Conservation (phyloP, 805 yeast genomes). For the Suhomyces kilbournensis region DNA sequence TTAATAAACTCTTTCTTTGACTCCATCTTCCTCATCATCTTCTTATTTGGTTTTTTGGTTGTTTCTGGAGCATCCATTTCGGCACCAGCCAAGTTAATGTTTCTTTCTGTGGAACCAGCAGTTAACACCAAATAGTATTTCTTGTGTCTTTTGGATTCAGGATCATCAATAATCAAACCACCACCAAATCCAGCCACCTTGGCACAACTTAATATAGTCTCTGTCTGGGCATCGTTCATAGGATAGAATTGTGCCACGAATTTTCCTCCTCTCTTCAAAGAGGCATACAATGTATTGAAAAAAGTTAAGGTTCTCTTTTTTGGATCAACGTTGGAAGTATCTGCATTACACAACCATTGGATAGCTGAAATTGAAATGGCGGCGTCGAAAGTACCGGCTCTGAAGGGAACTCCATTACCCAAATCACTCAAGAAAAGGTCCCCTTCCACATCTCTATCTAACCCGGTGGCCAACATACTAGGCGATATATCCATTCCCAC, state of each 20-base stretch:
- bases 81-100: conserved; percentile 75
- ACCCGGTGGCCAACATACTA: conserved; percentile 90
- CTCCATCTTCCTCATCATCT: conserved; percentile 58
- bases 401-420: conserved; percentile 90
- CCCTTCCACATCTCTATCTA: conserved; percentile 91
- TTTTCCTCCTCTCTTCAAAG: conserved; percentile 90
- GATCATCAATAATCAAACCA: conserved; percentile 90
- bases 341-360: conserved; percentile 98
- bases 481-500: conserved; percentile 95
- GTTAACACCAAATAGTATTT: conserved; percentile 87
- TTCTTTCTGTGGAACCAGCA: conserved; percentile 77
- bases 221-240: conserved; percentile 79
- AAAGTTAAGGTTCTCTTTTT: conserved; percentile 74
- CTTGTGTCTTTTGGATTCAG: conserved; percentile 86
- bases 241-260: conserved; percentile 98
- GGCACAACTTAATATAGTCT: conserved; percentile 76
- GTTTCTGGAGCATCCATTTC: conserved; percentile 66
- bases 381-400: conserved; percentile 96
- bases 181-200: conserved; percentile 95
- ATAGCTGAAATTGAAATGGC: conserved; percentile 93
- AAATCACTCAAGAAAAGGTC: conserved; percentile 89
- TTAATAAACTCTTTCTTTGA: conserved; percentile 74
- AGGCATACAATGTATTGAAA: conserved; percentile 83
- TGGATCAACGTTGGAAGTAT: conserved; percentile 77
- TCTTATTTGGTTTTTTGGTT: conserved; percentile 42